Evolutionary conservation across 345 rosid species (phyloP).

Genomic region (Excoecaria cochinchinensis): DNA sequence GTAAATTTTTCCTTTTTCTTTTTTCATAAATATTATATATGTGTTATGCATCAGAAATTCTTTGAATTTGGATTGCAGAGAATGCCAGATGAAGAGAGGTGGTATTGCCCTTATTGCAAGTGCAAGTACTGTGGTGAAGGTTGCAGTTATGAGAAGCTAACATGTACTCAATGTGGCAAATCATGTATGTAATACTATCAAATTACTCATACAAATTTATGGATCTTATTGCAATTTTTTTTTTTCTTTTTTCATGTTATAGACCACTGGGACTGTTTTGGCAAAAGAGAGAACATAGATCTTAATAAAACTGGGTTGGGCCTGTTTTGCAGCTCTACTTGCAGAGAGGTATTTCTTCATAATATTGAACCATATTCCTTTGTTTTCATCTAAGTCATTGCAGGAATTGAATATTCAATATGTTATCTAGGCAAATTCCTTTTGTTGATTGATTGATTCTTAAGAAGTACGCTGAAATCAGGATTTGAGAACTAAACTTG

Average conservation of each 20-base stretch:
- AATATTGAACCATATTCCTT: neutral
- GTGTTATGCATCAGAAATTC: neutral
- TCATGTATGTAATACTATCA: slow-evolving; percentile 15
- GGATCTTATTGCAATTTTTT: neutral
- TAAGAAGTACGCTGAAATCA: neutral
- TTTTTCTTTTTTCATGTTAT: neutral
- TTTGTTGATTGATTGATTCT: neutral
- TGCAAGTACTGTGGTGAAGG: slow-evolving; percentile 21
- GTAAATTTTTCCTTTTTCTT: slow-evolving; percentile 8
- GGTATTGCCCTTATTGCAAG: slow-evolving; percentile 27
- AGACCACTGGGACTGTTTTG: slow-evolving; percentile 21
- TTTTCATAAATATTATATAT: neutral
- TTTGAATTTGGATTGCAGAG: slow-evolving; percentile 11
- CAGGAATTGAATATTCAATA: too few relatives aligned
- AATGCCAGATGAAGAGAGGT: slow-evolving; percentile 20
- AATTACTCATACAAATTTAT: neutral
- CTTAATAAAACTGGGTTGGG: neutral
- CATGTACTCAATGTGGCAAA: slow-evolving; percentile 24
- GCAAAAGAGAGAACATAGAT: neutral
- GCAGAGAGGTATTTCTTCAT: slow-evolving; percentile 21
- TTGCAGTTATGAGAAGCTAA: neutral
- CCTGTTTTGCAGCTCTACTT: slow-evolving; percentile 17
- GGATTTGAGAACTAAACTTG: neutral
- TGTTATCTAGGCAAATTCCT: too few relatives aligned
- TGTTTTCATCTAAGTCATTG: too few relatives aligned